Evolutionary conservation across 164 flowering plant species (phyloP).

Genomic region (Saururus chinensis): DNA sequence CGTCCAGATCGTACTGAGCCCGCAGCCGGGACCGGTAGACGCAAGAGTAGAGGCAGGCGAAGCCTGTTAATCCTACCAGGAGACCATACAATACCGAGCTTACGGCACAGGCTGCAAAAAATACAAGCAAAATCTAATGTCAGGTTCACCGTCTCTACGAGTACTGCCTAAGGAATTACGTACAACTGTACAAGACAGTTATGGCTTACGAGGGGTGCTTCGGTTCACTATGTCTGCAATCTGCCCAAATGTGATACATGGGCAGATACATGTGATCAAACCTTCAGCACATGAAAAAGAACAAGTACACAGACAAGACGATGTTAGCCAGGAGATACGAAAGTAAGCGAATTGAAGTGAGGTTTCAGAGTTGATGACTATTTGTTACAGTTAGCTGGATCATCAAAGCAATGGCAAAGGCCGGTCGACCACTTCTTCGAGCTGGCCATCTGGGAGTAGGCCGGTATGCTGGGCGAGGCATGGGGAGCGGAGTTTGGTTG

Average conservation of each 20-base stretch:
- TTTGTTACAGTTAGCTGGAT: constrained; percentile 31
- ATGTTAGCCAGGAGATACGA: background rate
- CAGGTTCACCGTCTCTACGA: no score
- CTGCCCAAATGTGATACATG: constrained; percentile 51
- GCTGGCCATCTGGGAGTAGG: background rate
- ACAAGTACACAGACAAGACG: background rate
- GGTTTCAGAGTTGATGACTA: background rate
- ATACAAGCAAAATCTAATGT: background rate
- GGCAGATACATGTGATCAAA: constrained; percentile 37
- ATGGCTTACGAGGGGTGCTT: background rate
- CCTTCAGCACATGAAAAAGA: constrained; percentile 8
- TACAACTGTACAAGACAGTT: no score
- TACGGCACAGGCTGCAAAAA: constrained; percentile 33
- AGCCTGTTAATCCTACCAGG: constrained; percentile 31
- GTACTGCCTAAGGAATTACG: no score
- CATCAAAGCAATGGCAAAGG: constrained; percentile 44
- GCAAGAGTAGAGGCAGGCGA: constrained; percentile 38
- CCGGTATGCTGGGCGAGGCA: background rate
- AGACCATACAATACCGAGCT: constrained; percentile 35
- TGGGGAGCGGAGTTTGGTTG: background rate
- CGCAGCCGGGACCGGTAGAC: constrained; percentile 42
- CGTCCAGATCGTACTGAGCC: constrained; percentile 30
- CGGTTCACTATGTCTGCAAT: constrained; percentile 32
- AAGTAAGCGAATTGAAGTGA: background rate
- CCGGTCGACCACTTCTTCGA: constrained; percentile 29